These are phyloP conservation scores for Coemansia biformis DNA, from an alignment of 192 early-diverging fungal species.

Conservation along the genomic window DNA sequence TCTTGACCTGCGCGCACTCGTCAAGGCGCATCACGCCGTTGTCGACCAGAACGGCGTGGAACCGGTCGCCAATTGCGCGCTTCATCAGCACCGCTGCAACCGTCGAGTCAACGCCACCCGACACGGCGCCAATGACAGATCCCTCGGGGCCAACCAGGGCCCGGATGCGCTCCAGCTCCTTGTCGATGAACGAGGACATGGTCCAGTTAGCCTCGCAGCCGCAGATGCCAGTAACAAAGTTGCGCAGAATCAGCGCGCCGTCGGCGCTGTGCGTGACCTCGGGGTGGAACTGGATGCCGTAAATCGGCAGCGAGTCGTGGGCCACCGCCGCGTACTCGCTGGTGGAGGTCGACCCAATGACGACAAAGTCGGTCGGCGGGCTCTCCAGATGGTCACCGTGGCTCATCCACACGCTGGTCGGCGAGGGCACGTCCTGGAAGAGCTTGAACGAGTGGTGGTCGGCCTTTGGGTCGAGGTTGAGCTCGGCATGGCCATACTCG, in stretches of 20 bases:
- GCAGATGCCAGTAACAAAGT: constrained; percentile 94
- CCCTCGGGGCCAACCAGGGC: constrained; percentile 83
- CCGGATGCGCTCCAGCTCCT: constrained; percentile 92
- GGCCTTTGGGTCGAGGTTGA: constrained; percentile 61
- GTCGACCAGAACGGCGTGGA: constrained; percentile 97
- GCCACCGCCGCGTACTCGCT: constrained; percentile 87
- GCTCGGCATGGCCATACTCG: constrained; percentile 90
- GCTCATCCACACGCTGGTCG: constrained; percentile 89
- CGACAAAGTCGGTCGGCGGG: constrained; percentile 73
- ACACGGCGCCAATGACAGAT: constrained; percentile 94
- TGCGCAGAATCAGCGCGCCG: constrained; percentile 76
- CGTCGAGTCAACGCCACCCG: constrained; percentile 94
- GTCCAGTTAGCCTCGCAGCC: constrained; percentile 83
- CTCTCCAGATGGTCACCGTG: constrained; percentile 92
- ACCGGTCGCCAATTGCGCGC: constrained; percentile 95
- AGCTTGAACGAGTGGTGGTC: constrained; percentile 60
- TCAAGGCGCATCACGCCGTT: constrained; percentile 99
- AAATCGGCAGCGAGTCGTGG: constrained; percentile 74
- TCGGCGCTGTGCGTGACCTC: constrained; percentile 96
- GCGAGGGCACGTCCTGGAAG: constrained; percentile 63
- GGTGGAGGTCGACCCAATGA: constrained; percentile 81
- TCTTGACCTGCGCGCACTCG: constrained; percentile 83
- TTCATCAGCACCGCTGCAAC: constrained; percentile 96
- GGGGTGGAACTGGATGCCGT: constrained; percentile 99
- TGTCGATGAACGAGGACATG: constrained; percentile 96